Percentiles rank a stretch among this genome's conserved stretches.
These are phyloP conservation scores for Periconia digitata DNA, from an alignment of 2,329 filamentous ascomycete genomes.

Conservation along the genomic window DNA sequence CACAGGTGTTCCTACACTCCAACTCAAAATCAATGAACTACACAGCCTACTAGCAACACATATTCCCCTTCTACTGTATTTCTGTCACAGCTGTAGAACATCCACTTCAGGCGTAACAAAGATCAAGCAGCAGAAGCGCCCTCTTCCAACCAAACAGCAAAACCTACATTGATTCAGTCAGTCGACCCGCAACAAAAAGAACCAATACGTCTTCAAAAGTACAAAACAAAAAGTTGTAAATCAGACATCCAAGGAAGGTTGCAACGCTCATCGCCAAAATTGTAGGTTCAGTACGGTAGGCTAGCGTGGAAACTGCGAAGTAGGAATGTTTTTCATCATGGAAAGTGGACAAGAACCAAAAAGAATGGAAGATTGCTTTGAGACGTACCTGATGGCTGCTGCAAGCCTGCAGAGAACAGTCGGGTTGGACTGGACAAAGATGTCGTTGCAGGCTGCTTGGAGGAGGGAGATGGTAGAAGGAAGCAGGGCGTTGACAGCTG, in stretches of 20 bases:
- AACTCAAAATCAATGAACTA: too few species aligned
- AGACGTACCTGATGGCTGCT: not conserved
- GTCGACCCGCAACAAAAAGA: too few species aligned
- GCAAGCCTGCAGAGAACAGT: too few species aligned
- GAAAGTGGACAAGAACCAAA: not conserved
- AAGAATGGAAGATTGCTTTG: not conserved
- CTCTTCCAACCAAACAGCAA: too few species aligned
- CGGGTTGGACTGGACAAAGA: too few species aligned
- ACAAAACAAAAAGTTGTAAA: not conserved
- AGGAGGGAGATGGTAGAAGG: not conserved
- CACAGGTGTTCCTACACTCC: too few species aligned
- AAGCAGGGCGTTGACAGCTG: too few species aligned
- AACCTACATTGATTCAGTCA: not conserved
- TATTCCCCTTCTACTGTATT: too few species aligned
- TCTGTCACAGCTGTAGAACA: too few species aligned
- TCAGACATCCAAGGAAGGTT: slow-evolving; percentile 34
- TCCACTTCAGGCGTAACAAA: too few species aligned
- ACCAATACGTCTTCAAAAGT: not conserved
- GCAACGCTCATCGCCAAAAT: slow-evolving; percentile 18
- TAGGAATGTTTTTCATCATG: slow-evolving; percentile 24
- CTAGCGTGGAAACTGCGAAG: slow-evolving; percentile 32
- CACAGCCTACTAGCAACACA: too few species aligned
- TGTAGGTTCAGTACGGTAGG: slow-evolving; percentile 20
- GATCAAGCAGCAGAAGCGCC: too few species aligned
- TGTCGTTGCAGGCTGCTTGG: not conserved